These are phyloP conservation scores for Heterobasidion occidentale DNA, from an alignment of 1,284 basidiomycete genomes.

Conservation along the genomic window DNA sequence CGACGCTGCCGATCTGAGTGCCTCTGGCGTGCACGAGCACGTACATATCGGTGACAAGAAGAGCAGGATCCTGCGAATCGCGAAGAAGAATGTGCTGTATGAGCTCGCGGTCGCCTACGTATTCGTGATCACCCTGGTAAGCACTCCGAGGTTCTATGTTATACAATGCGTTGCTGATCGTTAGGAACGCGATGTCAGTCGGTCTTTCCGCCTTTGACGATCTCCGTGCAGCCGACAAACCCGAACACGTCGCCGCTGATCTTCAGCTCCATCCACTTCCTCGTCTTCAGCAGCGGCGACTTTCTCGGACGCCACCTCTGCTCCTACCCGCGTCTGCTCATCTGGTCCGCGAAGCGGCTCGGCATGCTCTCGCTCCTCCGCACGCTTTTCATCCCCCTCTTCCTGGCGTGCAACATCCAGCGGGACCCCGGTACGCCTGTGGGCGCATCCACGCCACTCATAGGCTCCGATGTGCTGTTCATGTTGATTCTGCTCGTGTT, in stretches of 20 bases:
- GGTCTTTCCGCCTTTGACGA: slow-evolving; percentile 81
- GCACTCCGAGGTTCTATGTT: background rate
- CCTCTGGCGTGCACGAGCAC: background rate
- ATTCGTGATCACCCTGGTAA: slow-evolving; percentile 76
- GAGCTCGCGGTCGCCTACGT: slow-evolving; percentile 72
- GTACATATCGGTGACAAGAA: slow-evolving; percentile 13
- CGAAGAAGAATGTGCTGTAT: slow-evolving; percentile 58
- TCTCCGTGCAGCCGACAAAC: slow-evolving; percentile 61
- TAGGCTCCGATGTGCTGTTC: slow-evolving; percentile 70
- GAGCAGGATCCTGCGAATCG: slow-evolving; percentile 42
- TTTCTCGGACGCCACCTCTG: slow-evolving; percentile 71
- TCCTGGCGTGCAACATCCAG: slow-evolving; percentile 78
- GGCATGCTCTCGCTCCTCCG: slow-evolving; percentile 59
- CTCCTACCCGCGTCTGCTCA: slow-evolving; percentile 52
- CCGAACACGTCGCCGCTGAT: slow-evolving; percentile 51
- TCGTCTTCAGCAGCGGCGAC: slow-evolving; percentile 73
- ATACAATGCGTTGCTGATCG: background rate
- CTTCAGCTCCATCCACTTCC: slow-evolving; percentile 66
- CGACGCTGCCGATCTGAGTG: background rate
- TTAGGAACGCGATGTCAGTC: slow-evolving; percentile 37
- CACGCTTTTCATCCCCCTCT: slow-evolving; percentile 75
- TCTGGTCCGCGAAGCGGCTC: slow-evolving; percentile 62
- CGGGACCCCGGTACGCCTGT: slow-evolving; percentile 24
- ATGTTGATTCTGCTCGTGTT: slow-evolving; percentile 68
- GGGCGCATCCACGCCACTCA: slow-evolving; percentile 32